Evolutionary conservation across 2,329 filamentous ascomycete genomes (phyloP).

Genomic region (Scedosporium boydii): DNA sequence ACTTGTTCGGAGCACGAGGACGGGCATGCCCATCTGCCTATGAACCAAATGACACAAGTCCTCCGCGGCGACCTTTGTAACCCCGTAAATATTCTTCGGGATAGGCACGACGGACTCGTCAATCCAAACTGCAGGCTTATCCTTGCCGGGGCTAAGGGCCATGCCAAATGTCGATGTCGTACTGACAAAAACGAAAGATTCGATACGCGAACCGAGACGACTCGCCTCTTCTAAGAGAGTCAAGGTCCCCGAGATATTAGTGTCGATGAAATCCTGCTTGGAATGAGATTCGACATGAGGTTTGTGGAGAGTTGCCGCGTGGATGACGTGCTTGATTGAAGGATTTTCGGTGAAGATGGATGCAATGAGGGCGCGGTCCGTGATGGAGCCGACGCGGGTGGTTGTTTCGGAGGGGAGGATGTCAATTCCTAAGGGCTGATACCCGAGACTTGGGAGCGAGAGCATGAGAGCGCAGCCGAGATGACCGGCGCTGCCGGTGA

Average conservation of each 20-base stretch:
- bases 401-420: slow-evolving; percentile 25
- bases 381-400: slow-evolving; percentile 28
- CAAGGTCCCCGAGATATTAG: slow-evolving; percentile 34
- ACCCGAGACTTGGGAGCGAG: slow-evolving; percentile 25
- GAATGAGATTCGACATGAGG: slow-evolving; percentile 35
- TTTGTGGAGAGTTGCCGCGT: slow-evolving; percentile 37
- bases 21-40: slow-evolving; percentile 25
- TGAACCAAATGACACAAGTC: slow-evolving; percentile 34
- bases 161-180: slow-evolving; percentile 35
- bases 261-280: slow-evolving; percentile 32
- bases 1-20: slow-evolving; percentile 33
- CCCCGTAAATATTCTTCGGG: slow-evolving; percentile 40
- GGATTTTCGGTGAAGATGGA: slow-evolving; percentile 20
- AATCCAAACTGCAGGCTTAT: slow-evolving; percentile 32
- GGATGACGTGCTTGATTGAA: slow-evolving; percentile 29
- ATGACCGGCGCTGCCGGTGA: slow-evolving; percentile 37
- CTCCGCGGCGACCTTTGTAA: slow-evolving; percentile 38
- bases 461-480: slow-evolving; percentile 37
- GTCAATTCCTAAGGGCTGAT: slow-evolving; percentile 32
- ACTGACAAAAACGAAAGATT: slow-evolving; percentile 34
- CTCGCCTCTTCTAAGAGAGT: slow-evolving; percentile 30
- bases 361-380: slow-evolving; percentile 23
- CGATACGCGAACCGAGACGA: slow-evolving; percentile 14
- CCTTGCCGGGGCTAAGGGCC: slow-evolving; percentile 25
- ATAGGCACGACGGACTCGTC: slow-evolving; percentile 27